These are phyloP conservation scores for Daldinia sp. DNA, from an alignment of 2,329 filamentous ascomycete species.

Conservation along the genomic window DNA sequence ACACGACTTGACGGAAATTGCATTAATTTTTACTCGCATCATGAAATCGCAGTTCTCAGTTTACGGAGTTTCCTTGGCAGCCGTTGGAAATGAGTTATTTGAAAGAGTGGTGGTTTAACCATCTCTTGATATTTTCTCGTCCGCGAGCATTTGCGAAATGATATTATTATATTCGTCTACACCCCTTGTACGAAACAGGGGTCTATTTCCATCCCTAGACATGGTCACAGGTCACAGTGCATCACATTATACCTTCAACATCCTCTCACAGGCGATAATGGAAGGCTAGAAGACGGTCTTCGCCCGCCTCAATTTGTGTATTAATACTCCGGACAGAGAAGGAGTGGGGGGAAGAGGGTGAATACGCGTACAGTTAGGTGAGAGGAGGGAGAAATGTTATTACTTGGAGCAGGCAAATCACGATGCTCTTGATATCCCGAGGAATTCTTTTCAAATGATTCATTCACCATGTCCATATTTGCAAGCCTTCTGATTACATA, in stretches of 20 bases:
- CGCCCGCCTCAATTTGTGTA: conserved; percentile 9
- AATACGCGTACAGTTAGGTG: not conserved
- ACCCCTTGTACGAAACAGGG: not conserved
- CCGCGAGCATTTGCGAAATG: not conserved
- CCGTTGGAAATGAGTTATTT: conserved; percentile 2
- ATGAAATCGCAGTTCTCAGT: not conserved
- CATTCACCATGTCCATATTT: conserved; percentile 30
- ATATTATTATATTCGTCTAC: not conserved
- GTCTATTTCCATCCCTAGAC: not conserved
- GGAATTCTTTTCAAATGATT: conserved; percentile 7
- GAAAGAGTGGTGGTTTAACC: not conserved
- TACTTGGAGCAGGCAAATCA: conserved; percentile 2
- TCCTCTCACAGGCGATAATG: not conserved
- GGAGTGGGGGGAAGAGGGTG: not conserved
- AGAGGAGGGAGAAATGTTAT: not conserved
- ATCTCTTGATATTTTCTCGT: not conserved
- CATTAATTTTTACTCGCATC: not conserved
- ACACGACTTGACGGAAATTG: not conserved
- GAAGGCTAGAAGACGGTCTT: not conserved
- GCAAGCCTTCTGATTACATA: conserved; percentile 18
- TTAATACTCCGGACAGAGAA: conserved; percentile 8
- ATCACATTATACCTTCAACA: conserved; percentile 6
- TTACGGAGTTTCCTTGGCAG: not conserved
- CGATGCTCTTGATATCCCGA: not conserved
- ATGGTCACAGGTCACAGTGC: conserved; percentile 32